These are phyloP conservation scores for Chlorella variabilis DNA, from an alignment of 163 green algal genomes.

Conservation along the genomic window DNA sequence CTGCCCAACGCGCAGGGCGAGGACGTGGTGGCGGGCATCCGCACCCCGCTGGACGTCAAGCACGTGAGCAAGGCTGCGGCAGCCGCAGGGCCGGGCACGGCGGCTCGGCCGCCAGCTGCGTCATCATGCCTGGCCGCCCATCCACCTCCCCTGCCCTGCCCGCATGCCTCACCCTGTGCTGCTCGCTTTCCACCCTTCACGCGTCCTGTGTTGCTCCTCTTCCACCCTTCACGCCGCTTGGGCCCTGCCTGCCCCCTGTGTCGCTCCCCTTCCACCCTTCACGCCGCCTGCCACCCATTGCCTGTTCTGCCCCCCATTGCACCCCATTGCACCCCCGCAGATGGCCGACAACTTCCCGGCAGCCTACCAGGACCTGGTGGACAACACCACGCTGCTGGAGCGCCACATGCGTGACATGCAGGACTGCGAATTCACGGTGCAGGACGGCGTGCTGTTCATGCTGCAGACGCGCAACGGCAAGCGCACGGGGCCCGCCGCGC, in stretches of 20 bases:
- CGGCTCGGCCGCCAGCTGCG: background rate
- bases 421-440: conserved; percentile 94
- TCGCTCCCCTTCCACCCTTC: too few relatives aligned
- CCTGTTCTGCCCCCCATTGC: too few relatives aligned
- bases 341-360: conserved; percentile 25
- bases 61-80: conserved; percentile 50
- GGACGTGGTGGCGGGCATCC: conserved; percentile 89
- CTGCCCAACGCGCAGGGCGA: conserved; percentile 92
- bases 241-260: too few relatives aligned
- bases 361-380: conserved; percentile 78
- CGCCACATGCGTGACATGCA: conserved; percentile 88
- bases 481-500: conserved; percentile 81
- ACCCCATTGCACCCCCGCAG: background rate
- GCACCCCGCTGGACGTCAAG: conserved; percentile 79
- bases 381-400: conserved; percentile 71
- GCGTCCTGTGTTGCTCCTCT: too few relatives aligned
- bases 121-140: too few relatives aligned
- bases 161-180: background rate
- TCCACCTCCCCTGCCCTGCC: too few relatives aligned
- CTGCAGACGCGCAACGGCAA: conserved; percentile 90
- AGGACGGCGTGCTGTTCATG: conserved; percentile 91
- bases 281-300: too few relatives aligned
- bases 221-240: too few relatives aligned
- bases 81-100: background rate
- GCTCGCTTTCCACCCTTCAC: background rate